phyloP scores from a whole-genome alignment of 1,284 basidiomycete genomes.

The Irpex sp. region DNA sequence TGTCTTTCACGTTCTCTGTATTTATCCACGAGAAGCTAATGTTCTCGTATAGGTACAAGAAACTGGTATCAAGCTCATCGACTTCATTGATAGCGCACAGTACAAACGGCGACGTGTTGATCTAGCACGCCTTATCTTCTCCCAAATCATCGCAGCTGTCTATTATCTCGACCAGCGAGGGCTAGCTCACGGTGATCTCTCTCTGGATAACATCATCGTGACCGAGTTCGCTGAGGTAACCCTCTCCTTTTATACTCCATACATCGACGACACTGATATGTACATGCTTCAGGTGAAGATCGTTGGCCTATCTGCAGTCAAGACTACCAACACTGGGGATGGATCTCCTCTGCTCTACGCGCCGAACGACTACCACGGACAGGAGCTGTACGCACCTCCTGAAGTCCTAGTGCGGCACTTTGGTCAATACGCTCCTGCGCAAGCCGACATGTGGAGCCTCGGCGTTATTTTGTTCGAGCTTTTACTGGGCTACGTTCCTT shows the following conservation, averaged over 20 bases:
- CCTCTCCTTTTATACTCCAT: background rate
- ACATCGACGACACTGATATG: background rate
- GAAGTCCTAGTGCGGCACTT: background rate
- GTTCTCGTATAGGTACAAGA: background rate
- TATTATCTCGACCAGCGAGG: background rate
- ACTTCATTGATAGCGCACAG: background rate
- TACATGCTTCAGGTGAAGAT: background rate
- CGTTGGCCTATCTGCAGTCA: background rate
- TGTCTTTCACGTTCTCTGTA: background rate
- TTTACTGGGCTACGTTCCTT: background rate
- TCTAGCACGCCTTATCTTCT: background rate
- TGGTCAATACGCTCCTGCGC: background rate
- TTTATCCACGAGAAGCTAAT: background rate
- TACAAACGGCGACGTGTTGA: background rate
- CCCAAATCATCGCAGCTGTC: background rate
- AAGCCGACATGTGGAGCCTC: background rate
- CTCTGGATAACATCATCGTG: background rate
- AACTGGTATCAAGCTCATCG: background rate
- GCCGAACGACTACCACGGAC: background rate
- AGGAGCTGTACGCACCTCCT: background rate
- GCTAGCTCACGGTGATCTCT: background rate
- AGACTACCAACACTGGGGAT: background rate
- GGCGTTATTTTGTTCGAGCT: background rate
- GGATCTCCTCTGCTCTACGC: background rate
- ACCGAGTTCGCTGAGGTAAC: background rate